Percentiles rank a stretch among this genome's conserved stretches.
Conservation (phyloP, 441 rosid species). For the Pelargonium myrrhifolium region DNA sequence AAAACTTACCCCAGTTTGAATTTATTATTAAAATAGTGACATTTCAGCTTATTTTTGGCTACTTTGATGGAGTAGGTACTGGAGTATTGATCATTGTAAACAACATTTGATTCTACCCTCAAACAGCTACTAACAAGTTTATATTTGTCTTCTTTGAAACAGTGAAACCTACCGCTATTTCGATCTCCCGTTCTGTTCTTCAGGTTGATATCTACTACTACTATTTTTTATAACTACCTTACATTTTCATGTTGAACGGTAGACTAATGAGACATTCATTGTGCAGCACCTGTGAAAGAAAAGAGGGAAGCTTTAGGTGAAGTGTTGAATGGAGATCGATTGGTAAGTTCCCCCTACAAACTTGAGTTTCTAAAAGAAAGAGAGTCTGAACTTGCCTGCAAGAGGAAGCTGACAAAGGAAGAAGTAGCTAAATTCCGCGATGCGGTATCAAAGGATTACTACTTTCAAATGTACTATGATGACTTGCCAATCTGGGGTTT, state of each 20-base stretch:
- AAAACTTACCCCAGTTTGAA: no score
- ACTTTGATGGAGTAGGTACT: no score
- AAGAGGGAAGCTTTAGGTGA: slow-evolving; percentile 30
- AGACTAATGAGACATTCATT: not conserved
- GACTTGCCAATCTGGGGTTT: slow-evolving; percentile 32
- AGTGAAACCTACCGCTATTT: slow-evolving; percentile 30
- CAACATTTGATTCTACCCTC: no score
- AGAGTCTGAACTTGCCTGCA: slow-evolving; percentile 20
- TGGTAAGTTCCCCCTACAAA: slow-evolving; percentile 25
- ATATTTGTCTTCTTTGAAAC: slow-evolving; percentile 8
- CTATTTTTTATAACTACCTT: not conserved
- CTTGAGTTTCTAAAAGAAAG: slow-evolving; percentile 21
- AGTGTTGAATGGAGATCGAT: slow-evolving; percentile 28
- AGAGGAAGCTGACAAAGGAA: slow-evolving; percentile 16
- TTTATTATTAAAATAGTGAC: no score
- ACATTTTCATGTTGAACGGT: not conserved
- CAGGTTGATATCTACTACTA: slow-evolving; percentile 20
- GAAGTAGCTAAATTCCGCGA: slow-evolving; percentile 23
- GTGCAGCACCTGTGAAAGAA: slow-evolving; percentile 24
- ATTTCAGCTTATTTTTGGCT: no score
- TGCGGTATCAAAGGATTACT: slow-evolving; percentile 25
- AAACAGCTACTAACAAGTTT: not conserved
- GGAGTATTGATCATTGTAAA: no score
- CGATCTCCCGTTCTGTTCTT: slow-evolving; percentile 23
- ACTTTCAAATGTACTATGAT: slow-evolving; percentile 29